Conservation (phyloP, 495 filamentous ascomycete genomes). For the Lophiotrema nucula region DNA sequence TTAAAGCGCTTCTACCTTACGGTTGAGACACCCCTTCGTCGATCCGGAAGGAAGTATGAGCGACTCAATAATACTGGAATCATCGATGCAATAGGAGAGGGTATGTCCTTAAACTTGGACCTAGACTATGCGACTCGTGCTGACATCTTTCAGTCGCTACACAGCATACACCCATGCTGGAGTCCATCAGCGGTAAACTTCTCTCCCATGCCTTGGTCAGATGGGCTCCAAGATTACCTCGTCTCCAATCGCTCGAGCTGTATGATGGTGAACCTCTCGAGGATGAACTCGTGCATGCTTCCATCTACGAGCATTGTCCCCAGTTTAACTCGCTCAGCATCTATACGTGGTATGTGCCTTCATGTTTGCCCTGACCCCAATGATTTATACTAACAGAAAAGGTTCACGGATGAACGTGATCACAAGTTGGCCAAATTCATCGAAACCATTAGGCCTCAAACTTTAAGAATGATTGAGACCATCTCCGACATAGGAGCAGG, state of each 20-base stretch:
- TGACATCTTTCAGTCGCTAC: constrained; percentile 28
- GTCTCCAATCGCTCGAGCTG: constrained; percentile 53
- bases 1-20: constrained; percentile 35
- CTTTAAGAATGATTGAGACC: constrained; percentile 59
- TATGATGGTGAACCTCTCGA: constrained; percentile 58
- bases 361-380: constrained; percentile 16
- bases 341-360: constrained; percentile 48
- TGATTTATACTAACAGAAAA: constrained; percentile 21
- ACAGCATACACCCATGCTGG: constrained; percentile 52
- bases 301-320: constrained; percentile 59
- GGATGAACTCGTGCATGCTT: constrained; percentile 47
- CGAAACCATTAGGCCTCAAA: constrained; percentile 54
- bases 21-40: not conserved
- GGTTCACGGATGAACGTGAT: constrained; percentile 48
- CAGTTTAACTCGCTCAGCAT: constrained; percentile 60
- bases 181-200: constrained; percentile 50
- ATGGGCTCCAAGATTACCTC: constrained; percentile 49
- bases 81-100: constrained; percentile 45
- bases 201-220: constrained; percentile 42
- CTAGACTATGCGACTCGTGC: too few species aligned
- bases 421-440: constrained; percentile 59
- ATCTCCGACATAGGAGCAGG: constrained; percentile 53
- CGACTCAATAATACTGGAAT: constrained; percentile 35
- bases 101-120: too few species aligned
- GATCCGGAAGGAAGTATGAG: constrained; percentile 4